Evolutionary conservation across 2,329 filamentous ascomycete genomes (phyloP).

Genomic region (Chrysosporium queenslandicum): DNA sequence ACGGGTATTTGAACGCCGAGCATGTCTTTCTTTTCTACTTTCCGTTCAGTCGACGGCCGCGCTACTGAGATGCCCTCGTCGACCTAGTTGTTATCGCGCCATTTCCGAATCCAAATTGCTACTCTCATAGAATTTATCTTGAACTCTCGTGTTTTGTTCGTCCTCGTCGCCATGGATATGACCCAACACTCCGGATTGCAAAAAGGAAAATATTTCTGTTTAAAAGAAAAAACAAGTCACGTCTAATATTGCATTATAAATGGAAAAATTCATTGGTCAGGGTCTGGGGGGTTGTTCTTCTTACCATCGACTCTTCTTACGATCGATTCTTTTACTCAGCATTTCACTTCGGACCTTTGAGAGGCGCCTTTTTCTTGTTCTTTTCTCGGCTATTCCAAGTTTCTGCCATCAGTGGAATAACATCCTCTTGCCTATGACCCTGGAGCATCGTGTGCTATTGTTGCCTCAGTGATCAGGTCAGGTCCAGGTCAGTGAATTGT

Average conservation of each 20-base stretch:
- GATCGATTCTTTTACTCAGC: not conserved
- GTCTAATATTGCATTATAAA: conserved; percentile 12
- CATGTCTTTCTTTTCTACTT: not conserved
- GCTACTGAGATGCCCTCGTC: not conserved
- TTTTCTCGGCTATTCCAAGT: conserved; percentile 1
- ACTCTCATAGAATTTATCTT: conserved; percentile 6
- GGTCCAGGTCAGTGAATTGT: not conserved
- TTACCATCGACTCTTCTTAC: not conserved
- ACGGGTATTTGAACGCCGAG: not conserved
- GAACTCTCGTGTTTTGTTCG: not conserved
- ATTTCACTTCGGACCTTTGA: conserved; percentile 6
- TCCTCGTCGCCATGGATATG: not conserved
- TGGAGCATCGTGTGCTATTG: not conserved
- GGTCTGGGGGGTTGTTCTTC: not conserved
- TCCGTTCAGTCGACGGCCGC: not conserved
- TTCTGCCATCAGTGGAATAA: not conserved
- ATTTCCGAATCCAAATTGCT: not conserved
- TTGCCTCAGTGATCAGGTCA: not conserved
- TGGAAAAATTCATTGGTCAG: conserved; percentile 1
- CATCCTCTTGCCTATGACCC: conserved; percentile 4
- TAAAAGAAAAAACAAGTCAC: not conserved
- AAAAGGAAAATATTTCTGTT: not conserved
- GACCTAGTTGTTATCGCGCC: not conserved
- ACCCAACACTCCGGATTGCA: not conserved
- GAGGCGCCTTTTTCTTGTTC: not conserved